These are phyloP conservation scores for Scenedesmus sp. DNA, from an alignment of 163 green algal species.

Conservation along the genomic window DNA sequence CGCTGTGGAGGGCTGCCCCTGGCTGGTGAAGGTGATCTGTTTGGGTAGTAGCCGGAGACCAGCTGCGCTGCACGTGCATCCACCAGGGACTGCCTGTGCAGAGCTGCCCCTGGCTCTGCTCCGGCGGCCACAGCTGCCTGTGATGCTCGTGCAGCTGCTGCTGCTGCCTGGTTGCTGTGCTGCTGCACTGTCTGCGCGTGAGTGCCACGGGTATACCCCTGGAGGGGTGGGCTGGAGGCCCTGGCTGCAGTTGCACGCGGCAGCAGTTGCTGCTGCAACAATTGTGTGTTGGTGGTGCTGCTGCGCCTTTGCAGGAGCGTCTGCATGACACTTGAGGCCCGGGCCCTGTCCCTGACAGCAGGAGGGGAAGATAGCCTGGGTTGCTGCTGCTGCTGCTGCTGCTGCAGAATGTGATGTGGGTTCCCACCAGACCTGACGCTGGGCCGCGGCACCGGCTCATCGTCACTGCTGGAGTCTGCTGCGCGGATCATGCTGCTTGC, in stretches of 20 bases:
- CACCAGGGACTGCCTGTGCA: neutral
- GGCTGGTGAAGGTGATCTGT: neutral
- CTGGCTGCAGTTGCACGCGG: neutral
- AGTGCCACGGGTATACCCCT: neutral
- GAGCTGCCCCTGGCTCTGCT: conserved; percentile 19
- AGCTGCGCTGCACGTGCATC: neutral
- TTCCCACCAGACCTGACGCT: neutral
- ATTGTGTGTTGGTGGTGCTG: conserved; percentile 1
- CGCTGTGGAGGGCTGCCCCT: neutral
- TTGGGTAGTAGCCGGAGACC: conserved; percentile 39
- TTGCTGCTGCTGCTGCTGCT: neutral
- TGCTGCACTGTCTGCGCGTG: neutral
- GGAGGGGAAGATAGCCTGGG: neutral
- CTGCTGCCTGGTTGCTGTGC: neutral
- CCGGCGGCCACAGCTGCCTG: neutral
- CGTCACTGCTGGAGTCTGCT: conserved; percentile 32
- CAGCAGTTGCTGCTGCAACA: neutral
- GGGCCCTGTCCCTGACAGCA: neutral
- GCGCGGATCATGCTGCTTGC: conserved; percentile 21
- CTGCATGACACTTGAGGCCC: conserved; percentile 5
- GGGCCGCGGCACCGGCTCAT: conserved; percentile 14
- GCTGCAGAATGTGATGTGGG: neutral
- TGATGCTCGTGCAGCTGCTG: neutral
- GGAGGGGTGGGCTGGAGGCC: neutral
- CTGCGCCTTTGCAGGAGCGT: conserved; percentile 1